A percentile compares a stretch with the other conserved stretches of the same genome.
phyloP scores from a whole-genome alignment of 441 rosid species.

The Eutrema salsugineum region DNA sequence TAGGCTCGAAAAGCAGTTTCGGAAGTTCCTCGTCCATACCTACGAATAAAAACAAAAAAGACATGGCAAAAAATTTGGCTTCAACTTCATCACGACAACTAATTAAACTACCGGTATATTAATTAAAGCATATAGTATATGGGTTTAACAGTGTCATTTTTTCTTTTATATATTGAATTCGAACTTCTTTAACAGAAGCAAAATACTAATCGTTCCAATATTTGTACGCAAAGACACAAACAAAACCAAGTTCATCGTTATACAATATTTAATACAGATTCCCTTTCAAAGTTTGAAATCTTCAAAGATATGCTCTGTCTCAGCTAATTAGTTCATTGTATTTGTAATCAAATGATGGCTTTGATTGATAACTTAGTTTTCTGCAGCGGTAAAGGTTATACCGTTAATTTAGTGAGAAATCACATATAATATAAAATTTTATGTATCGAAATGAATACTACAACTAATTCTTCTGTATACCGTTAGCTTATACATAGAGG shows the following conservation, averaged over 20 bases:
- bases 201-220: background rate
- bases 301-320: constrained; percentile 21
- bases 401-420: too few relatives aligned
- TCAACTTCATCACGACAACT: too few relatives aligned
- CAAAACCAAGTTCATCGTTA: background rate
- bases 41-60: too few relatives aligned
- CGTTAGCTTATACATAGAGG: too few relatives aligned
- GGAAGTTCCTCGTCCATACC: too few relatives aligned
- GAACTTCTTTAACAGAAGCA: background rate
- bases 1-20: too few relatives aligned
- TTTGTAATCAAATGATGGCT: background rate
- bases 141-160: background rate
- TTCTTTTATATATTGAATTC: background rate
- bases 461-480: too few relatives aligned
- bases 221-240: background rate
- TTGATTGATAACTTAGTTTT: background rate
- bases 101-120: background rate
- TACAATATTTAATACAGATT: too few relatives aligned
- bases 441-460: too few relatives aligned
- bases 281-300: background rate
- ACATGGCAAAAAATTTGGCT: too few relatives aligned
- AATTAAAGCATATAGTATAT: background rate
- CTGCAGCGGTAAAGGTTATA: background rate
- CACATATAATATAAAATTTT: too few relatives aligned
- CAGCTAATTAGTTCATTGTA: background rate